phyloP scores from a whole-genome alignment of 345 rosid species.

The Melaleuca quinquenervia region DNA sequence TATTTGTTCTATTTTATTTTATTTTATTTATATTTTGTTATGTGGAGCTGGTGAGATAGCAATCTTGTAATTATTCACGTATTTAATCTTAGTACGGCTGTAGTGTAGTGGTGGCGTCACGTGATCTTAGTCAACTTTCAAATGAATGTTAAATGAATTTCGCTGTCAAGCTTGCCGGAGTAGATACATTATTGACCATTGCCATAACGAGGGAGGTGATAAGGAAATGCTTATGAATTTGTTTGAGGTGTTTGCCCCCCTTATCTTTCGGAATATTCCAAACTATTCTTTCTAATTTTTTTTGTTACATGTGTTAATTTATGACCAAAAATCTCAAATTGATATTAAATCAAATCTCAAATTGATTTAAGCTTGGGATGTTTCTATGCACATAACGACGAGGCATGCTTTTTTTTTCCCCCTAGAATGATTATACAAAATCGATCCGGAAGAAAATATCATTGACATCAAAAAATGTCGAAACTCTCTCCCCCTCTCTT shows the following conservation, averaged over 20 bases:
- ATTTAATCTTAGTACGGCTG: neutral
- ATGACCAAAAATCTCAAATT: neutral
- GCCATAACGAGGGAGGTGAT: neutral
- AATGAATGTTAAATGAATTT: neutral
- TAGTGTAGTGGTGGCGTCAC: neutral
- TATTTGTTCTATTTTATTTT: too few relatives aligned
- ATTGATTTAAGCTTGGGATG: too few relatives aligned
- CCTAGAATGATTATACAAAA: too few relatives aligned
- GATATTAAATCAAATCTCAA: too few relatives aligned
- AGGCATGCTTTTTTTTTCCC: too few relatives aligned
- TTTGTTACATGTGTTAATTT: neutral
- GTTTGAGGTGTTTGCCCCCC: neutral
- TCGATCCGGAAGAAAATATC: too few relatives aligned
- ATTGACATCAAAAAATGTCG: too few relatives aligned
- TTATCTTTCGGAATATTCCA: neutral
- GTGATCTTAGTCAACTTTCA: neutral
- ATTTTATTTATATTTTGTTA: neutral
- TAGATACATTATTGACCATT: neutral
- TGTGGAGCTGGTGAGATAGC: neutral
- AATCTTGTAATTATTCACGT: neutral
- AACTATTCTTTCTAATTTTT: neutral
- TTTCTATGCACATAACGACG: too few relatives aligned
- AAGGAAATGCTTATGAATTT: neutral
- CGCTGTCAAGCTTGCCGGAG: neutral
- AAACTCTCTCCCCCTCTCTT: too few relatives aligned